Conservation (phyloP, 495 filamentous ascomycete genomes). For the Alectoria sarmentosa region DNA sequence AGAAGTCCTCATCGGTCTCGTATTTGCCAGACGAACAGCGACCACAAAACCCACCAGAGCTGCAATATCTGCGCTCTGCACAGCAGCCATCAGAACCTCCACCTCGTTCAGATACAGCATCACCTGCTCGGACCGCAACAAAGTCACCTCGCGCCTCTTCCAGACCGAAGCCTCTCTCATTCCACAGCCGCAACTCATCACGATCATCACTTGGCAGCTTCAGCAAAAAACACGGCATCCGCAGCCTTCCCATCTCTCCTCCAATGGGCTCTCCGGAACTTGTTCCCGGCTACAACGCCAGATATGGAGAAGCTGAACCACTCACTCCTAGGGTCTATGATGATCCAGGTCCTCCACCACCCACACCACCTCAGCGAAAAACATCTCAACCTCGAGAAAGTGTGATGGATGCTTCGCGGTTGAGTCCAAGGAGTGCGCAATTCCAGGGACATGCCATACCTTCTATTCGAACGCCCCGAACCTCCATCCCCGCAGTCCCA, state of each 20-base stretch:
- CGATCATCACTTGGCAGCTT: conserved; percentile 49
- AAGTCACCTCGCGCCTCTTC: conserved; percentile 35
- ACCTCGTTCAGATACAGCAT: conserved; percentile 27
- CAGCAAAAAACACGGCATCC: conserved; percentile 43
- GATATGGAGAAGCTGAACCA: conserved; percentile 47
- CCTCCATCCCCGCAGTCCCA: conserved; percentile 22
- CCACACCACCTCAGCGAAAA: conserved; percentile 26
- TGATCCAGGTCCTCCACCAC: conserved; percentile 50
- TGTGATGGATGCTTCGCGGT: conserved; percentile 21
- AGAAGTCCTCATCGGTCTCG: conserved; percentile 43
- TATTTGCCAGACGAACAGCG: conserved; percentile 21
- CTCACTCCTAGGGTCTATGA: conserved; percentile 50
- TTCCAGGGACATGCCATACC: conserved; percentile 23
- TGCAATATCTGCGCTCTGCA: conserved; percentile 27
- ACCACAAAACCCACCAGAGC: conserved; percentile 25
- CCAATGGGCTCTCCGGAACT: conserved; percentile 48
- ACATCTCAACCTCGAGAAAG: conserved; percentile 10
- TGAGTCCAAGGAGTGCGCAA: conserved; percentile 21
- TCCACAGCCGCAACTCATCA: conserved; percentile 33
- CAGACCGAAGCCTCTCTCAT: conserved; percentile 41
- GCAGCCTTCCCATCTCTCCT: conserved; percentile 51
- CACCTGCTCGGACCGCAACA: conserved; percentile 34
- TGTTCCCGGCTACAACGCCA: conserved; percentile 28
- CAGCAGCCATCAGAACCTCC: conserved; percentile 17
- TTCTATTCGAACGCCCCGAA: conserved; percentile 22